Percentiles rank a stretch among this genome's conserved stretches.
phyloP scores from a whole-genome alignment of 2,329 filamentous ascomycete species.

The Rhexocercosporidium sp. region DNA sequence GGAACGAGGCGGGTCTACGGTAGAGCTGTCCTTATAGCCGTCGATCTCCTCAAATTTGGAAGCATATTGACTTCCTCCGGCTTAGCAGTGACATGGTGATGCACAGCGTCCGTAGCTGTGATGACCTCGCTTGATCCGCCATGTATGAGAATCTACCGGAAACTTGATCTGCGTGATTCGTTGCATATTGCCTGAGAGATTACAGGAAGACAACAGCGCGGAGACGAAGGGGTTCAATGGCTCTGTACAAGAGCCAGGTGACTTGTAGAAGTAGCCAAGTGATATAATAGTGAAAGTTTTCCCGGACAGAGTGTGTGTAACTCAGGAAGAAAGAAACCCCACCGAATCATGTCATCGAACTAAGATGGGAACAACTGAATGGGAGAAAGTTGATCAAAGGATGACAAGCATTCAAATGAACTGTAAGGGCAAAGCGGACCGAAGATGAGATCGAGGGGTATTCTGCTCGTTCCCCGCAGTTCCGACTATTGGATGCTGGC shows the following conservation, averaged over 20 bases:
- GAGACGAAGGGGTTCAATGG: not conserved
- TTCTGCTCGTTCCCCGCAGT: not conserved
- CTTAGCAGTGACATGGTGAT: not conserved
- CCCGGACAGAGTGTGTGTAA: not conserved
- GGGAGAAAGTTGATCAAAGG: not conserved
- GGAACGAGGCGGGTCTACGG: slow-evolving; percentile 11
- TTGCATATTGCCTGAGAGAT: slow-evolving; percentile 13
- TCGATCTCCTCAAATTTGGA: not conserved
- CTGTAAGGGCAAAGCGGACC: slow-evolving; percentile 2
- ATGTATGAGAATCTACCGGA: not conserved
- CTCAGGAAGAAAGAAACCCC: not conserved
- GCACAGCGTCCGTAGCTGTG: not conserved
- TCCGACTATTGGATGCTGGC: not conserved
- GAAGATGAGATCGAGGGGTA: not conserved
- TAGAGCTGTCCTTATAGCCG: slow-evolving; percentile 16
- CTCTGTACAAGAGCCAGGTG: not conserved
- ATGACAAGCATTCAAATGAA: not conserved
- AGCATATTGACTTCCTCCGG: slow-evolving; percentile 1
- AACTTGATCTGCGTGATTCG: not conserved
- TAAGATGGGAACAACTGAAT: not conserved
- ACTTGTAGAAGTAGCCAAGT: not conserved
- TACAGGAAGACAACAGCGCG: not conserved
- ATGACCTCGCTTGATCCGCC: slow-evolving; percentile 6
- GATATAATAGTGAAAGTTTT: not conserved
- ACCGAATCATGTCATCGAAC: not conserved